Evolutionary conservation across 1,139 yeast species (phyloP).

Genomic region (Lodderomyces margitis): DNA sequence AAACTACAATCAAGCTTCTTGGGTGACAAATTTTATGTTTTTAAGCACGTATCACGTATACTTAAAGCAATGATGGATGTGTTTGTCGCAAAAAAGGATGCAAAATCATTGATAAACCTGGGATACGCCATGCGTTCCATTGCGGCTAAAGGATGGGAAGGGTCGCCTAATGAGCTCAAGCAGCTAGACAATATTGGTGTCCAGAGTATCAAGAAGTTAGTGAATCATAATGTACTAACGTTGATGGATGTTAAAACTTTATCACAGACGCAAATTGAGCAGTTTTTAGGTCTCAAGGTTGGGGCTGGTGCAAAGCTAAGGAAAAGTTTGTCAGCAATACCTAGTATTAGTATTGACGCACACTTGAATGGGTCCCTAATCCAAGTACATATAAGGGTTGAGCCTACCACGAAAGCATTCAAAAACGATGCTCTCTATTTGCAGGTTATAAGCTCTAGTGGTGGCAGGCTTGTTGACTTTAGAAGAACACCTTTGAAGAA

Average conservation of each 20-base stretch:
- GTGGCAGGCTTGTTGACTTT: slow-evolving; percentile 36
- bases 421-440: slow-evolving; percentile 23
- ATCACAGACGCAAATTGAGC: slow-evolving; percentile 33
- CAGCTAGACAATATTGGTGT: slow-evolving; percentile 47
- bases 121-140: slow-evolving; percentile 36
- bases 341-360: slow-evolving; percentile 19
- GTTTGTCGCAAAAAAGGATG: slow-evolving; percentile 38
- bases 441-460: slow-evolving; percentile 13
- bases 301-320: slow-evolving; percentile 35
- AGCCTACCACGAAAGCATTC: slow-evolving; percentile 23
- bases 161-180: slow-evolving; percentile 35
- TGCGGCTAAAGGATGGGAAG: slow-evolving; percentile 49
- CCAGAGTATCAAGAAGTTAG: slow-evolving; percentile 34
- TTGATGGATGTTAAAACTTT: slow-evolving; percentile 27
- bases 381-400: slow-evolving; percentile 15
- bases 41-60: slow-evolving; percentile 39
- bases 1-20: slow-evolving; percentile 35
- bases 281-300: slow-evolving; percentile 34
- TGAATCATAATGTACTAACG: slow-evolving; percentile 27
- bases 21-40: slow-evolving; percentile 39
- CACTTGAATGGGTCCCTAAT: slow-evolving; percentile 1
- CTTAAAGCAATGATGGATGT: slow-evolving; percentile 43
- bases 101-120: slow-evolving; percentile 33
- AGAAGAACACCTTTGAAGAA: slow-evolving; percentile 30
- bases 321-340: slow-evolving; percentile 25